Evolutionary conservation across 768 basidiomycete species (phyloP), one percentile per base, ranked within the genome.

Genomic region (Pleurotus ostreatus): DNA sequence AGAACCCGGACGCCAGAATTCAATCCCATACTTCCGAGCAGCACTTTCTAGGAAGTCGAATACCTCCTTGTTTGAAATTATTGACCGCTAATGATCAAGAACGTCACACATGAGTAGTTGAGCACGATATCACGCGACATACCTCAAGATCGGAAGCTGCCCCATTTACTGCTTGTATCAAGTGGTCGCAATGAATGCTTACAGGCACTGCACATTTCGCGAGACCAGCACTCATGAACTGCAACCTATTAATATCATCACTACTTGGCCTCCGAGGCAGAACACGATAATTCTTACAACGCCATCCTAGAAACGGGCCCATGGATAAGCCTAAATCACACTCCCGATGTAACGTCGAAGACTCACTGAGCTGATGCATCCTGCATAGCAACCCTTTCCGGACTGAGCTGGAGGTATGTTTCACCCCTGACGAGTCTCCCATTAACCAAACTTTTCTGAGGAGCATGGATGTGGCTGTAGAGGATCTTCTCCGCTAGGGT

Each of bases 401-500:
- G 97, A 60, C 74, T 79, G 34, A 99, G 81, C 74, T 94, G 94
- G 46, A 99, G 78, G 71, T 98, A 96, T 6, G 85, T 78, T 68
- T 94, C 85, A 16, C 95, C 96, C 63, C 95, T 79, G 40, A 93
- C 78, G 61, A 80, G 85, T 26, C 84, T 82, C 25, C 82, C 82
- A 45, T 80, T 71, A 37, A 80, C 79, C 46, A 95, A 71, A 54
- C 76, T 84, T 63, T 85, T 83, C 56, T 87, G 82, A 3, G 92
- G 92, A 62, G 96, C 82, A 60, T 83, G 72, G 55, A 98, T 75
- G 72, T 99, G 97, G 63, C 92, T 88, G 73, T 97, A 98, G 26
- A 99, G 78, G 43, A 98, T 95, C 79, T 99, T 99, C 73, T 99
- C 97, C 18, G 95, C 89, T n/a, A 99, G 78, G 2, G 94, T 93